A percentile compares a stretch with the other conserved stretches of the same genome.
Evolutionary conservation across 2,329 filamentous ascomycete species (phyloP).

Genomic region (Talaromyces verruculosus): DNA sequence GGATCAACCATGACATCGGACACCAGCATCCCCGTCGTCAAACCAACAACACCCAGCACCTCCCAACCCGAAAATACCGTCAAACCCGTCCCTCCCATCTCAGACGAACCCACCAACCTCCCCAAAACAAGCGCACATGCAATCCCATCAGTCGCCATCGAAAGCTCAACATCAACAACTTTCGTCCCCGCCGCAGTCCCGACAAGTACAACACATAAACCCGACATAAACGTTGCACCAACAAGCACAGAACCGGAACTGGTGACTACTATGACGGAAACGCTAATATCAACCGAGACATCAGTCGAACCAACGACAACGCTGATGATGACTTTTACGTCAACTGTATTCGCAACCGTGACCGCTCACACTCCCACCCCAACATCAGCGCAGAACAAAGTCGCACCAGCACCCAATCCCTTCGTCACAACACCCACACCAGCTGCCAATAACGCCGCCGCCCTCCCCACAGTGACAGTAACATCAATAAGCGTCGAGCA

Average conservation of each 20-base stretch:
- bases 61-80: constrained; percentile 1
- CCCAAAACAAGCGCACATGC: neutral
- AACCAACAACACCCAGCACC: neutral
- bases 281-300: neutral
- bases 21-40: neutral
- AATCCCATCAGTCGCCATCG: constrained; percentile 2
- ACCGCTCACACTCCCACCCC: neutral
- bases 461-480: constrained; percentile 1
- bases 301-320: constrained; percentile 7
- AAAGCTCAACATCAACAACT: constrained; percentile 8
- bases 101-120: neutral
- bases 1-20: neutral
- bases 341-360: constrained; percentile 7
- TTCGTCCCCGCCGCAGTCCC: neutral
- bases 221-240: neutral
- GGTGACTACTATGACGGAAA: neutral
- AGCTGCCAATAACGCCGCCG: neutral
- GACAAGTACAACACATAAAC: neutral
- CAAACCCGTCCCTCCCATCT: neutral
- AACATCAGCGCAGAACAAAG: neutral
- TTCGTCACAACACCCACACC: neutral
- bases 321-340: constrained; percentile 1
- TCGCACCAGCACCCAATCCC: neutral
- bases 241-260: neutral
- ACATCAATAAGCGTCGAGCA: neutral